phyloP scores from a whole-genome alignment of 2,329 filamentous ascomycete genomes.

The Penicillium italicum region DNA sequence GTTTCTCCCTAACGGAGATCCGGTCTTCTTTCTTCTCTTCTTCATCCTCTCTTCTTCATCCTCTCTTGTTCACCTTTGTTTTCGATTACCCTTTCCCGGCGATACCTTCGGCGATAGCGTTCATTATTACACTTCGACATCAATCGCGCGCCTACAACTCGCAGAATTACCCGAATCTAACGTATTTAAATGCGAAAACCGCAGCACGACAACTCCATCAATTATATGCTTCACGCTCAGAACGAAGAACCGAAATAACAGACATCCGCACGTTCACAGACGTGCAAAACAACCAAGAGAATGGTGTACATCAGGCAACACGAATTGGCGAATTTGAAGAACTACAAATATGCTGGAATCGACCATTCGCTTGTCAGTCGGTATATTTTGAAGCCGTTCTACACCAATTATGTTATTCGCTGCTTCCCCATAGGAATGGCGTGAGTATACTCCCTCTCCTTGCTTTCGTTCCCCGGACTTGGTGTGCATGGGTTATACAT shows the following conservation, averaged over 20 bases:
- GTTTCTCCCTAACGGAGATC: not conserved
- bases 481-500: conserved; percentile 10
- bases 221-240: conserved; percentile 1
- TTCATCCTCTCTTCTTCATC: not conserved
- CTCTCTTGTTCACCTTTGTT: not conserved
- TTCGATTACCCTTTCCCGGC: not conserved
- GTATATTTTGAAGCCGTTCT: conserved; percentile 97
- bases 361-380: conserved; percentile 86
- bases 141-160: not conserved
- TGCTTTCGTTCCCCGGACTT: not conserved
- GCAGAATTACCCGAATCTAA: not conserved
- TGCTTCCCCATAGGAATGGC: conserved; percentile 96
- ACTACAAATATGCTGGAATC: conserved; percentile 93
- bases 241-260: not conserved
- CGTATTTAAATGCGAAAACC: not conserved
- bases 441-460: conserved; percentile 42
- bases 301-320: conserved; percentile 98
- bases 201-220: not conserved
- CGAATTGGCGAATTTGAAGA: conserved; percentile 78
- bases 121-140: not conserved
- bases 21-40: not conserved
- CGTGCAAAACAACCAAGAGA: conserved; percentile 22
- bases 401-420: conserved; percentile 89
- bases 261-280: not conserved
- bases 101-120: not conserved